phyloP scores from a whole-genome alignment of 2,329 filamentous ascomycete species.

The Sclerotinia minor region DNA sequence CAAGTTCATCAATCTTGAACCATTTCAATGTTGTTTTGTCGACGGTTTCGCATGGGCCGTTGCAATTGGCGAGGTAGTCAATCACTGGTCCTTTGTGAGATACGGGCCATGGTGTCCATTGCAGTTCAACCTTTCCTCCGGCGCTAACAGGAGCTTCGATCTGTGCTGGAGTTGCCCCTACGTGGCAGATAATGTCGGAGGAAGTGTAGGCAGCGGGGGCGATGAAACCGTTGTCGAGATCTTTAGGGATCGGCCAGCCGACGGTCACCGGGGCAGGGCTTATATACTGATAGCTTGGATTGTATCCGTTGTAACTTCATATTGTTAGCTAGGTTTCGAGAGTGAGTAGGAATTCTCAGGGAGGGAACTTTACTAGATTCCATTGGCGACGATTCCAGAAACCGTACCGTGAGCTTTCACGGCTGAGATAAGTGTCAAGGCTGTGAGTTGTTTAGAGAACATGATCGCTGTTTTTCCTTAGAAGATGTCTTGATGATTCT shows the following conservation, averaged over 20 bases:
- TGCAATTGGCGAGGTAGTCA: conserved; percentile 41
- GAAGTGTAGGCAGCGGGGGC: conserved; percentile 48
- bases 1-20: conserved; percentile 48
- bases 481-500: background rate
- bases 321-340: background rate
- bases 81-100: conserved; percentile 52
- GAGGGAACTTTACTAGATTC: conserved; percentile 34
- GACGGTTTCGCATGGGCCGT: conserved; percentile 45
- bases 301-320: conserved; percentile 43
- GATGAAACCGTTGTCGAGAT: conserved; percentile 55
- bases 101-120: conserved; percentile 66
- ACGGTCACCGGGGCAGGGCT: conserved; percentile 47
- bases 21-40: conserved; percentile 46
- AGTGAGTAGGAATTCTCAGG: conserved; percentile 6
- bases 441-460: conserved; percentile 31
- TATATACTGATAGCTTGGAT: conserved; percentile 39
- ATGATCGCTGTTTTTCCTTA: background rate
- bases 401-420: conserved; percentile 38
- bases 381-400: conserved; percentile 37
- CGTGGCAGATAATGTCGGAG: conserved; percentile 63
- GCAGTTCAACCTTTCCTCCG: conserved; percentile 57
- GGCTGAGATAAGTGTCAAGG: conserved; percentile 31
- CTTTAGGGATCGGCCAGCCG: conserved; percentile 54
- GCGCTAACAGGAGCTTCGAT: conserved; percentile 59
- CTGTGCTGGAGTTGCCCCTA: conserved; percentile 51